Evolutionary conservation across 2,329 filamentous ascomycete species (phyloP).

Genomic region (Talaromyces sp.): DNA sequence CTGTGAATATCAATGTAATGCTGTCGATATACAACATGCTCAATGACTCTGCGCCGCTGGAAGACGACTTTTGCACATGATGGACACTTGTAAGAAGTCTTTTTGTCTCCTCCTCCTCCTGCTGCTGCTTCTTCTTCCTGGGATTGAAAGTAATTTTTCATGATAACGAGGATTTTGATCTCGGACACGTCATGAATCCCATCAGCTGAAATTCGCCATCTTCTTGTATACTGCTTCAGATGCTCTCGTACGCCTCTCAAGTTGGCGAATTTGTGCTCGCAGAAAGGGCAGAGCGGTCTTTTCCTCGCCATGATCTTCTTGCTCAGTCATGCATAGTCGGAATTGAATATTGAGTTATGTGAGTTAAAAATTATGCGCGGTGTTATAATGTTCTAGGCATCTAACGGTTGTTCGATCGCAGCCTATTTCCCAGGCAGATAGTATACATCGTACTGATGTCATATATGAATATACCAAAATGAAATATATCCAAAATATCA

Average conservation of each 20-base stretch:
- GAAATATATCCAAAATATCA: not conserved
- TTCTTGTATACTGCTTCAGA: not conserved
- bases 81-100: not conserved
- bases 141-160: not conserved
- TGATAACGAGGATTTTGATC: not conserved
- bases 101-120: too few species aligned
- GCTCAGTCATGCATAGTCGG: too few species aligned
- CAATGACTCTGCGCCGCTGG: not conserved
- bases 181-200: constrained; percentile 3
- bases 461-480: too few species aligned
- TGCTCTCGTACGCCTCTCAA: not conserved
- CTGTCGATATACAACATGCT: not conserved
- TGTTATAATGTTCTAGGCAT: too few species aligned
- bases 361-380: too few species aligned
- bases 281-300: not conserved
- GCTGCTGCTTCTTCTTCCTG: too few species aligned
- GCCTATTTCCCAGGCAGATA: too few species aligned
- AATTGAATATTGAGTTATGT: too few species aligned
- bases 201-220: not conserved
- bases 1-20: not conserved
- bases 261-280: not conserved
- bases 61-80: not conserved
- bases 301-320: not conserved
- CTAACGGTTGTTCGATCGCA: too few species aligned
- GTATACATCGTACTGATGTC: too few species aligned